phyloP scores from a whole-genome alignment of 179 eudicot genomes.

The Spergularia azorica region DNA sequence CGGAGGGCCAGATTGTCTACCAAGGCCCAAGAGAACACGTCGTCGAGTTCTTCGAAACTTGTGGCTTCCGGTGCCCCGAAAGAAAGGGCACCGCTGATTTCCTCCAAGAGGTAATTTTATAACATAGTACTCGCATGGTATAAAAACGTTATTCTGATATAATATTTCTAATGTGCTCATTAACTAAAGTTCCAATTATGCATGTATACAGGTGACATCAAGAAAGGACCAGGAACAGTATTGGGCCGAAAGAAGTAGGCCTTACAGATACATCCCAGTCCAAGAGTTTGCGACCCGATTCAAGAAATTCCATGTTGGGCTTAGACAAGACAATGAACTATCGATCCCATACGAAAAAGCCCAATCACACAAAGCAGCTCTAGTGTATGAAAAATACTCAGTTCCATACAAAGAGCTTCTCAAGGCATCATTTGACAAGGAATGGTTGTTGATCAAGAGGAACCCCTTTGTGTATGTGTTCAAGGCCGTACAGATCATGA shows the following conservation, averaged over 20 bases:
- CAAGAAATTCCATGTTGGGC: slow-evolving; percentile 79
- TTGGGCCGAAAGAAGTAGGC: slow-evolving; percentile 62
- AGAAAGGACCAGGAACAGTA: slow-evolving; percentile 93
- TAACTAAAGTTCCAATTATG: too few species aligned
- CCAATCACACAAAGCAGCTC: slow-evolving; percentile 67
- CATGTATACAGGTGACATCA: slow-evolving; percentile 65
- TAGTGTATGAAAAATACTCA: slow-evolving; percentile 53
- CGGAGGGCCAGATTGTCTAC: slow-evolving; percentile 92
- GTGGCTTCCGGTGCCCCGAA: slow-evolving; percentile 90
- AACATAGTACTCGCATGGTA: too few species aligned
- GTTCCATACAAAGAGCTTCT: slow-evolving; percentile 70
- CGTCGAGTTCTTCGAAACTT: slow-evolving; percentile 78
- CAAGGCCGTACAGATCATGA: slow-evolving; percentile 79
- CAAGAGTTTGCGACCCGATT: slow-evolving; percentile 58
- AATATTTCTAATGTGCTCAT: too few species aligned
- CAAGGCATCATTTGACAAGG: slow-evolving; percentile 77
- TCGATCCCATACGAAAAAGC: slow-evolving; percentile 66
- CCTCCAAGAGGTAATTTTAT: slow-evolving; percentile 77
- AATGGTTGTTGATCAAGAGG: slow-evolving; percentile 77
- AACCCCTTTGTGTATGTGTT: slow-evolving; percentile 85
- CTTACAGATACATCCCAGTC: slow-evolving; percentile 68
- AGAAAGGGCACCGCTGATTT: slow-evolving; percentile 96
- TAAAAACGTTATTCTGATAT: too few species aligned
- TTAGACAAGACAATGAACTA: slow-evolving; percentile 64
- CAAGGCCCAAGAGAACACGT: slow-evolving; percentile 87